Evolutionary conservation across 352 stramenopile genomes (phyloP).

Genomic region (Phytophthora macrochlamydospora): DNA sequence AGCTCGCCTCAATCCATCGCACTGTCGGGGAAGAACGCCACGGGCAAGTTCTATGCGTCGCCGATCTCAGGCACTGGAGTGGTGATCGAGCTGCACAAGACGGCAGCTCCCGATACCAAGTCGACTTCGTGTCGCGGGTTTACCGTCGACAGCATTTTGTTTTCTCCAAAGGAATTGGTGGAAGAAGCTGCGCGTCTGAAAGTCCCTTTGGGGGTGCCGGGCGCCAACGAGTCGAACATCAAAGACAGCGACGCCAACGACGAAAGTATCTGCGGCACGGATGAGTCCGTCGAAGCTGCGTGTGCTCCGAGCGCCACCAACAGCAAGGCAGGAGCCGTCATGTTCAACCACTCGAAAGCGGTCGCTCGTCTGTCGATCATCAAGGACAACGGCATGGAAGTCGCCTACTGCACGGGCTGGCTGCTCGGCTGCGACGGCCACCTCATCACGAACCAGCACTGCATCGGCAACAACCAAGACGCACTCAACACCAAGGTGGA

Average conservation of each 20-base stretch:
- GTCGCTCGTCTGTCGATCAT: constrained; percentile 72
- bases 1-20: constrained; percentile 13
- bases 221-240: constrained; percentile 16
- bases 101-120: constrained; percentile 3
- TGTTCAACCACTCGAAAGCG: constrained; percentile 48
- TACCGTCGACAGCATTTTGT: constrained; percentile 51
- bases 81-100: constrained; percentile 51
- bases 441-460: constrained; percentile 84
- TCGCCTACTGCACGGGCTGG: constrained; percentile 77
- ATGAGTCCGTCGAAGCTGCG: constrained; percentile 73
- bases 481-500: constrained; percentile 72
- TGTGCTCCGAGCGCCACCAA: constrained; percentile 49
- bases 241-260: constrained; percentile 27
- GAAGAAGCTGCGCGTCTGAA: constrained; percentile 25
- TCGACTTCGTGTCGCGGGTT: constrained; percentile 51
- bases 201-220: constrained; percentile 26
- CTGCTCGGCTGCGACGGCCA: constrained; percentile 78
- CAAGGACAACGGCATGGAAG: constrained; percentile 61
- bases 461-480: constrained; percentile 63
- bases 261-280: constrained; percentile 69
- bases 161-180: constrained; percentile 40
- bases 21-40: constrained; percentile 55
- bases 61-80: constrained; percentile 51
- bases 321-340: constrained; percentile 27
- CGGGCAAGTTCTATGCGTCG: constrained; percentile 56